Conservation (phyloP, 1,284 basidiomycete genomes). For the Sanguinoderma infundibulare region DNA sequence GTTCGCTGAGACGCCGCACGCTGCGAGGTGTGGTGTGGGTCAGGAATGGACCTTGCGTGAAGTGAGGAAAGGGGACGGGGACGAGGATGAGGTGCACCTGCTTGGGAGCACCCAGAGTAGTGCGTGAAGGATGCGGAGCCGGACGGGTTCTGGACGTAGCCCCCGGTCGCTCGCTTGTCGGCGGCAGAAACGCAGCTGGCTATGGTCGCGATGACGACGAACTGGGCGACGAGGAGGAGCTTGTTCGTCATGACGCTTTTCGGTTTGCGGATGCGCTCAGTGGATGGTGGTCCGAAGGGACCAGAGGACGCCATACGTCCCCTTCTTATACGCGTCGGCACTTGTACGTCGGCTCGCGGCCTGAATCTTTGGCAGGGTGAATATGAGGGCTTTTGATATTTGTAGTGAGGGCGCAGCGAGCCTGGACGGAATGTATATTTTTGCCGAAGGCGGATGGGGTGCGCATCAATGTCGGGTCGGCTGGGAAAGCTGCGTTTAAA, state of each 20-base stretch:
- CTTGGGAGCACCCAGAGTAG: conserved; percentile 53
- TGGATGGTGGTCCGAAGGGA: neutral
- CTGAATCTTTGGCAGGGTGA: too few species aligned
- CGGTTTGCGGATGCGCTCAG: neutral
- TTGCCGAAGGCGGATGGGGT: too few species aligned
- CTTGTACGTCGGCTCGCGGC: too few species aligned
- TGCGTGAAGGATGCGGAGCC: conserved; percentile 59
- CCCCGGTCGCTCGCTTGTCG: conserved; percentile 44
- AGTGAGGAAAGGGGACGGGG: too few species aligned
- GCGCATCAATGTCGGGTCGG: too few species aligned
- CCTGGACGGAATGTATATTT: too few species aligned
- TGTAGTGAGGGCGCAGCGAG: too few species aligned
- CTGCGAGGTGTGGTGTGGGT: conserved; percentile 31
- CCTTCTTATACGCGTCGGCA: conserved; percentile 6
- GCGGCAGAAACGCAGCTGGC: conserved; percentile 22
- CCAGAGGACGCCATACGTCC: neutral
- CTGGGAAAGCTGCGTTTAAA: too few species aligned
- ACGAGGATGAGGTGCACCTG: conserved; percentile 44
- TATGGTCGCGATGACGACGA: conserved; percentile 24
- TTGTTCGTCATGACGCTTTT: neutral
- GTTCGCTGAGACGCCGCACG: conserved; percentile 52
- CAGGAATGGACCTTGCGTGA: neutral
- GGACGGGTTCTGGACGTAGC: conserved; percentile 55
- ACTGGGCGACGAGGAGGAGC: conserved; percentile 15
- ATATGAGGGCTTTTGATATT: too few species aligned